Evolutionary conservation across 208 protist genomes (phyloP), one percentile per base, ranked within the genome.

Genomic region (Wallacemonas collosoma): DNA sequence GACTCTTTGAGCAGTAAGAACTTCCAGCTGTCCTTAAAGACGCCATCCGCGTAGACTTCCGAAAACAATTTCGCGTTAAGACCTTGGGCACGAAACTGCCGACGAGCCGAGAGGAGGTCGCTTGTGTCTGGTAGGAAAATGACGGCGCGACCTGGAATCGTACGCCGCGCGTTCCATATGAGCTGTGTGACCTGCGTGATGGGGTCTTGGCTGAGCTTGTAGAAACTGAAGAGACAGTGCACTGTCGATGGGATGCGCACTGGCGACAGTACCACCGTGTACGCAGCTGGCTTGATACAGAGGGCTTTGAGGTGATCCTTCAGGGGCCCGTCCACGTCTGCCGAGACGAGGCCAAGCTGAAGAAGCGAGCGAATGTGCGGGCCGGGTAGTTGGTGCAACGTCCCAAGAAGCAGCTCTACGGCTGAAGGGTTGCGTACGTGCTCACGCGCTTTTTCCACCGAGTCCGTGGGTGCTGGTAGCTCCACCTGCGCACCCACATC

Each of bases 221-320:
- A 83, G 71, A 93, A 93, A 65, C 87, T 90, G 67, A 95, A 95
- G 12, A 94, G 72, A 71, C 91, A 95, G 72, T 93, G 88, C 56
- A 94, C 75, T 1, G 88, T 93, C 12, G 85, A 87, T 1, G 91
- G 87, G 50, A 95, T 35, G 47, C 85, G 82, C 2, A 93, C 85
- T 17, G 81, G 74, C 5, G 88, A 88, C 45, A 95, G 72, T 12
- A 93, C 87, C 36, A 89, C 86, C 1, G 84, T 92, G 65, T 94
- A 85, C 35, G 87, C 82, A 1, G 80, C 76, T 1, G 80, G 81
- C 71, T 95, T 95, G 65, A 95, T 64, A 78, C 91, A 94, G 14
- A 95, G 77, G 26, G 80, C 47, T 69, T 91, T 86, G 50, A 95
- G 78, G 61, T 95, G 88, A 51, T 93, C 77, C 69, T 91, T 91